A percentile compares a stretch with the other conserved stretches of the same genome.
phyloP scores from a whole-genome alignment of 1,284 basidiomycete species.

The Rhodotorula sp. region DNA sequence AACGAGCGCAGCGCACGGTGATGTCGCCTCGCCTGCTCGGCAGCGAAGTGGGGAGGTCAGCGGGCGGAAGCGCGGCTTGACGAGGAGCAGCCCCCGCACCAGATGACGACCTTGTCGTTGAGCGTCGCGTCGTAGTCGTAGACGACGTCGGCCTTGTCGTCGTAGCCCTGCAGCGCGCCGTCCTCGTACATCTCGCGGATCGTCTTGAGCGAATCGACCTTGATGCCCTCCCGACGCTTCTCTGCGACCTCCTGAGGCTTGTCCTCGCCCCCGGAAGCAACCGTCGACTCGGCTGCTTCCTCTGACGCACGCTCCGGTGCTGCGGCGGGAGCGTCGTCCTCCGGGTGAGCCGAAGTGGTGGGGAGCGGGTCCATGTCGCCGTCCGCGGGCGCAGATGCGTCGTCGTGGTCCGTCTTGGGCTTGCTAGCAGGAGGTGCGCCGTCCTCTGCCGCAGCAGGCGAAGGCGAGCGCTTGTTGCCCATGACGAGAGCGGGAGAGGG shows the following conservation, averaged over 20 bases:
- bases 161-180: neutral
- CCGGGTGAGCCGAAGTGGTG: neutral
- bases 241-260: neutral
- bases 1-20: slow-evolving; percentile 51
- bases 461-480: slow-evolving; percentile 6
- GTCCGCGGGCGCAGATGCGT: neutral
- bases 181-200: slow-evolving; percentile 19
- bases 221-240: neutral
- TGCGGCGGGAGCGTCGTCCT: neutral
- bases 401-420: neutral
- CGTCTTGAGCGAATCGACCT: neutral
- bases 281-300: no score
- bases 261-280: no score
- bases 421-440: neutral
- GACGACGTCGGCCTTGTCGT: slow-evolving; percentile 1
- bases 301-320: neutral
- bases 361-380: neutral
- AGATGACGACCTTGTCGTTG: slow-evolving; percentile 41
- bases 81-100: slow-evolving; percentile 21
- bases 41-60: neutral
- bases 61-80: no score
- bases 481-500: neutral
- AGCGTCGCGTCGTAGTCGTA: slow-evolving; percentile 14
- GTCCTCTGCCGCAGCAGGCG: neutral
- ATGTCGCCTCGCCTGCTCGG: slow-evolving; percentile 70